These are phyloP conservation scores for Podosphaera fusca DNA, from an alignment of 2,329 filamentous ascomycete genomes.

Conservation along the genomic window DNA sequence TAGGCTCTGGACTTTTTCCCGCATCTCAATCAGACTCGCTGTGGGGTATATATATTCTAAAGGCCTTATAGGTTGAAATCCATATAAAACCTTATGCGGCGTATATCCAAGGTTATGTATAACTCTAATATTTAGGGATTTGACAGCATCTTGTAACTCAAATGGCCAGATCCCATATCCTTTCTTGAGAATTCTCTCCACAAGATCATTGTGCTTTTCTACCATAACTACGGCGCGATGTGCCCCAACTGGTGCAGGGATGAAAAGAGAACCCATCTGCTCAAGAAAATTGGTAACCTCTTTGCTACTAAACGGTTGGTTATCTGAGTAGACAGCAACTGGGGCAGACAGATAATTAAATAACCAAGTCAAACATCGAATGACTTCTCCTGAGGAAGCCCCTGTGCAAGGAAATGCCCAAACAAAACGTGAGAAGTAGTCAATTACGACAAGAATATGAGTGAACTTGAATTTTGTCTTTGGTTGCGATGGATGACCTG, in stretches of 20 bases:
- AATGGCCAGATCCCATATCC: background rate
- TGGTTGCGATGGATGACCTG: too few species aligned
- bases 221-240: background rate
- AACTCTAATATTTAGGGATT: background rate
- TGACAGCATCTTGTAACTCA: background rate
- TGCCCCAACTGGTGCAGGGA: too few species aligned
- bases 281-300: too few species aligned
- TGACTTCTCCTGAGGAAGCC: background rate
- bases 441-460: too few species aligned
- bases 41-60: background rate
- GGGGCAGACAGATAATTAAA: background rate
- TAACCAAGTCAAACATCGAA: background rate
- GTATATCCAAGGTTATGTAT: background rate
- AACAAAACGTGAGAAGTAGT: too few species aligned
- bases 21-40: too few species aligned
- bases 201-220: background rate
- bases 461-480: too few species aligned
- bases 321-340: too few species aligned
- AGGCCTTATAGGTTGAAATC: background rate
- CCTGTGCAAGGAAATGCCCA: background rate
- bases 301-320: too few species aligned
- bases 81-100: background rate
- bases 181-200: too few species aligned
- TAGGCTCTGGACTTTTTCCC: too few species aligned
- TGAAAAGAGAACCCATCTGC: too few species aligned